phyloP scores from a whole-genome alignment of 192 early-diverging fungal species.

The Jimgerdemannia flammicorona region DNA sequence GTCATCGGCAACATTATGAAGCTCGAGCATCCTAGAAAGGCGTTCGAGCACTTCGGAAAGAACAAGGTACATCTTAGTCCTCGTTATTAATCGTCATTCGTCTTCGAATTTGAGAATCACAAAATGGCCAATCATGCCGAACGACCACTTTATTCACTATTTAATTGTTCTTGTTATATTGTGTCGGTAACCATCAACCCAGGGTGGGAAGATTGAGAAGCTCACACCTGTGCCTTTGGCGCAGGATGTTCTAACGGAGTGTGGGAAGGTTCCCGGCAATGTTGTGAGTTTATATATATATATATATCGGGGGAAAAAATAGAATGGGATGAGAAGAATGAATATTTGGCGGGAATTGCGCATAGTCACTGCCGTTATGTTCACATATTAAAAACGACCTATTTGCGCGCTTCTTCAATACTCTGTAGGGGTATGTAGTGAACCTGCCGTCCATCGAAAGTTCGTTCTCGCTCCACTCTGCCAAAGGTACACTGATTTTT shows the following conservation, averaged over 20 bases:
- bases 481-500: constrained; percentile 24
- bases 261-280: constrained; percentile 33
- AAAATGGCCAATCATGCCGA: no score
- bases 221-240: constrained; percentile 35
- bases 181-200: no score
- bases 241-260: constrained; percentile 35
- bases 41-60: constrained; percentile 18
- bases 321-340: no score
- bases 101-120: no score
- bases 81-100: no score
- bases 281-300: background rate
- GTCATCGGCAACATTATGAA: constrained; percentile 51
- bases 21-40: constrained; percentile 36
- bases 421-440: constrained; percentile 37
- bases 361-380: background rate
- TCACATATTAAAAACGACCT: background rate
- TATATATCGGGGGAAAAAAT: no score
- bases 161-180: no score
- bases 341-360: no score
- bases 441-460: constrained; percentile 54
- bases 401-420: background rate
- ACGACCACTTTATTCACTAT: no score
- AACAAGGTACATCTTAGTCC: background rate
- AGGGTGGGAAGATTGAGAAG: background rate
- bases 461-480: constrained; percentile 43